Evolutionary conservation across 2,329 filamentous ascomycete genomes (phyloP).

Genomic region (Colletotrichum filicis): DNA sequence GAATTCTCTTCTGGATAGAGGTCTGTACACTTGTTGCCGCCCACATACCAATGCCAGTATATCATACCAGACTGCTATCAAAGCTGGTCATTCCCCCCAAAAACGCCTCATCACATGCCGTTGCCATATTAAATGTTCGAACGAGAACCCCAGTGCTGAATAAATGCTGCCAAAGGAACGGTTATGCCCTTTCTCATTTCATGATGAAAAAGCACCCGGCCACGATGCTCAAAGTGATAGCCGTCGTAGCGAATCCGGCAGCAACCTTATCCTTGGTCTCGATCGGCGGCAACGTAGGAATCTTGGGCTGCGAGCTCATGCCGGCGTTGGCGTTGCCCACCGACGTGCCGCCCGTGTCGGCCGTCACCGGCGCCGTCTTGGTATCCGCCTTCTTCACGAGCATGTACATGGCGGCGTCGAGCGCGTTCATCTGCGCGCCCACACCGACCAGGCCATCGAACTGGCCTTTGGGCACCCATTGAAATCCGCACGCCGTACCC

Average conservation of each 20-base stretch:
- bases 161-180: background rate
- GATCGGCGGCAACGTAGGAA: slow-evolving; percentile 50
- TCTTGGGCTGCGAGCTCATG: slow-evolving; percentile 38
- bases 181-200: slow-evolving; percentile 38
- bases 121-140: slow-evolving; percentile 11
- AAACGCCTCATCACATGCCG: slow-evolving; percentile 11
- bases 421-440: slow-evolving; percentile 76
- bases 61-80: slow-evolving; percentile 28
- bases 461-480: slow-evolving; percentile 63
- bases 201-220: slow-evolving; percentile 62
- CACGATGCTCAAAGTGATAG: slow-evolving; percentile 59
- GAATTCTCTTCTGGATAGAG: background rate
- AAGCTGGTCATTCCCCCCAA: slow-evolving; percentile 11
- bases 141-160: background rate
- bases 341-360: slow-evolving; percentile 68
- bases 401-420: slow-evolving; percentile 71
- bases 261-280: slow-evolving; percentile 63
- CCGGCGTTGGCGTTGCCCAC: slow-evolving; percentile 61
- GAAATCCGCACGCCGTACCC: slow-evolving; percentile 74
- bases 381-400: slow-evolving; percentile 54
- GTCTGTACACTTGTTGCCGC: slow-evolving; percentile 6
- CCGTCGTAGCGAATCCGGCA: slow-evolving; percentile 65
- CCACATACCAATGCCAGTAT: background rate
- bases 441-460: slow-evolving; percentile 73
- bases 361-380: slow-evolving; percentile 58